Base-by-base conservation (phyloP, 768 basidiomycete genomes). In the Postia placenta region DNA sequence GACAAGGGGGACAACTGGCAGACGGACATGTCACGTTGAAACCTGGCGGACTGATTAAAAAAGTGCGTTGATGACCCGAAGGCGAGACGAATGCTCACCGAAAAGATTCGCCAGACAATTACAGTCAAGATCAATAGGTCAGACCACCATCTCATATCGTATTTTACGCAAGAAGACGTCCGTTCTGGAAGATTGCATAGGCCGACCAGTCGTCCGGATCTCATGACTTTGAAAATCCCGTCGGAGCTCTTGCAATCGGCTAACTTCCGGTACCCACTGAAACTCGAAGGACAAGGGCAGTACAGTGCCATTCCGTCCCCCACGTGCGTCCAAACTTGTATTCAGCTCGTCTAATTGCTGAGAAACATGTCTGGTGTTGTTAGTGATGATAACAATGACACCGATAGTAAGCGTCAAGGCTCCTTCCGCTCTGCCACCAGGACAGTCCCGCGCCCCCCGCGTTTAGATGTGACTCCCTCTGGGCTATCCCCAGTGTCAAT, bases 201-300 rank as follows among this genome's bases (percentile, higher is more conserved):
- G 33, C 90, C 90, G 1, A 83, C 83, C 0, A 75, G 73, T 37
- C 73, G 85, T 24, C 70, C 76, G 5, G 87, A 92, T 56, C 82
- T 93, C 53, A 83, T 83, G 73, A 64, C 70, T 19, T 69, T 92
- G 3, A 75, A 76, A 43, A 86, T 93, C 70, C 81, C 84, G 3
- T 78, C 83, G 5, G 81, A 86, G 50, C 82, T 90, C 55, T 83
- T 92, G 61, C 79, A 85, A 39, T 73, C 85, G 27, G 83, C 86
- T 15, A 87, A 86, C 63, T 94, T 92, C 61, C 78, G 92, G 7
- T 80, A 89, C 43, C 90, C 90, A 2, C 90, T 89, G 1, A 79
- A 87, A 60, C 74, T 89, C 25, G 87, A 89, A 54, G 72, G 81
- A 28, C 85, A 83, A n/a, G n/a, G n/a, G n/a, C n/a, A n/a, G n/a